These are phyloP conservation scores for Argentina anserina DNA, from an alignment of 306 rosid genomes.

Conservation along the genomic window DNA sequence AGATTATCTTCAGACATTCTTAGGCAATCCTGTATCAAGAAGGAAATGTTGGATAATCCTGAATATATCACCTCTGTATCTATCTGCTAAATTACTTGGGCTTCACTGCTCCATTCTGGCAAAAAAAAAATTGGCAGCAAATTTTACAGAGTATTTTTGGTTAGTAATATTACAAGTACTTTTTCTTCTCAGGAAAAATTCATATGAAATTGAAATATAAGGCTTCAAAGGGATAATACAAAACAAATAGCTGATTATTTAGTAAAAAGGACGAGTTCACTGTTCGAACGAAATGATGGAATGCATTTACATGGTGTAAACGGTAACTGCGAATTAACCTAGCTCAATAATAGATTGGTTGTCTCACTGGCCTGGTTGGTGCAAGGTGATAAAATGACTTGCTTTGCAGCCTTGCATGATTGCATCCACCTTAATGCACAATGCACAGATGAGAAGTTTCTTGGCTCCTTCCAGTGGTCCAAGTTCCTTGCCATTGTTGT, in stretches of 20 bases:
- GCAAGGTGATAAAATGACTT: neutral
- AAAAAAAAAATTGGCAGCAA: too few species aligned
- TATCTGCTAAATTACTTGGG: neutral
- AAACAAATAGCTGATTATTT: too few species aligned
- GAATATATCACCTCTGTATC: neutral
- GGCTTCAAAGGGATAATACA: too few species aligned
- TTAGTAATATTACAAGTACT: too few species aligned
- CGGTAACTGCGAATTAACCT: neutral
- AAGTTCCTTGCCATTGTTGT: constrained; percentile 3
- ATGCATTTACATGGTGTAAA: neutral
- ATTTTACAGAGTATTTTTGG: too few species aligned
- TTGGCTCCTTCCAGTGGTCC: neutral
- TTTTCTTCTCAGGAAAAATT: too few species aligned
- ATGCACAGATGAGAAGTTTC: neutral
- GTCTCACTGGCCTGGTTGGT: too few species aligned
- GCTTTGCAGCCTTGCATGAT: neutral
- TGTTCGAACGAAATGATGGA: neutral
- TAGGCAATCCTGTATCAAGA: neutral
- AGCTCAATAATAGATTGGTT: neutral
- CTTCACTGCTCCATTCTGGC: neutral
- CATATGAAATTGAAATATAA: too few species aligned
- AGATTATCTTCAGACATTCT: neutral
- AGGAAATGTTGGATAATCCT: neutral
- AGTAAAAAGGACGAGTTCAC: neutral
- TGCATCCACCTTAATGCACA: neutral